Evolutionary conservation across 2,329 filamentous ascomycete genomes (phyloP).

Genomic region (Davidsoniella virescens): DNA sequence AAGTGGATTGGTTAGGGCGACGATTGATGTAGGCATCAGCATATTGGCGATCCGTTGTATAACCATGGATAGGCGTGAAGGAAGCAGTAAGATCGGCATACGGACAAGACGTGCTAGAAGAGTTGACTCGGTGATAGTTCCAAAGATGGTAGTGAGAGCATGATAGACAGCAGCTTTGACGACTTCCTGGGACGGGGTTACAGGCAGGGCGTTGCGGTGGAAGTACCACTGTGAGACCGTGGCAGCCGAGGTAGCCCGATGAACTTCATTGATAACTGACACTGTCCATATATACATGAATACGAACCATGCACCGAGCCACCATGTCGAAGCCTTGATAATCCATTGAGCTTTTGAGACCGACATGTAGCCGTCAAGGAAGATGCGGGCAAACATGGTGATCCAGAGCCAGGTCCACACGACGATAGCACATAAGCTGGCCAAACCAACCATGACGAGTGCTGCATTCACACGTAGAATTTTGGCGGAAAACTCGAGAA

Average conservation of each 20-base stretch:
- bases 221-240: constrained; percentile 99
- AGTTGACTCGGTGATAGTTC: constrained; percentile 79
- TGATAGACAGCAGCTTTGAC: constrained; percentile 71
- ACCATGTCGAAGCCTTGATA: constrained; percentile 81
- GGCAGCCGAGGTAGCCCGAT: constrained; percentile 80
- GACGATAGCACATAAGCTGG: constrained; percentile 57
- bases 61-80: constrained; percentile 46
- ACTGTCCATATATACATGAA: constrained; percentile 93
- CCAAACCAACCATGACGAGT: constrained; percentile 69
- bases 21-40: constrained; percentile 70
- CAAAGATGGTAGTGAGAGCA: constrained; percentile 72
- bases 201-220: constrained; percentile 68
- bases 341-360: constrained; percentile 49
- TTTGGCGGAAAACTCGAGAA: constrained; percentile 80
- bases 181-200: constrained; percentile 62
- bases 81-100: constrained; percentile 70
- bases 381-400: constrained; percentile 88
- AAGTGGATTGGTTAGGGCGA: constrained; percentile 75
- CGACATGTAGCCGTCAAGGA: constrained; percentile 76
- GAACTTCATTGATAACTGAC: constrained; percentile 70
- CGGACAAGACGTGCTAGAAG: constrained; percentile 66
- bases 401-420: constrained; percentile 94
- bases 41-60: constrained; percentile 61
- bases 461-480: constrained; percentile 76
- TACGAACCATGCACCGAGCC: constrained; percentile 83